Evolutionary conservation across 352 stramenopile genomes (phyloP).

Genomic region (Phytophthora fragariaefolia): DNA sequence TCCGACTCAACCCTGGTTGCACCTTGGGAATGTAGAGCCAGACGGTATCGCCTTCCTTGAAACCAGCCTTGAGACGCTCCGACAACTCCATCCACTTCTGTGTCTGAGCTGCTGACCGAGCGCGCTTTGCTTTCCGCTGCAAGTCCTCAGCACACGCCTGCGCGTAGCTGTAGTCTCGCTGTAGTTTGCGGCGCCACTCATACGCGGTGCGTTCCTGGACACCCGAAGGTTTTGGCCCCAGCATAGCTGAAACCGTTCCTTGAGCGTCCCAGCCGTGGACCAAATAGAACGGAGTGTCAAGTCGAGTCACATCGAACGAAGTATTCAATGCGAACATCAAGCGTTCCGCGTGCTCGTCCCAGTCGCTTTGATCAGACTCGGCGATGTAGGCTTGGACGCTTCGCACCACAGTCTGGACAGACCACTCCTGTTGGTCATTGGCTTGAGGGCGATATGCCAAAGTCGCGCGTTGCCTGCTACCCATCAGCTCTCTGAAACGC

Average conservation of each 20-base stretch:
- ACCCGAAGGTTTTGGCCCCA: constrained; percentile 8
- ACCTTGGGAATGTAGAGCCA: constrained; percentile 16
- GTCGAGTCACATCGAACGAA: constrained; percentile 1
- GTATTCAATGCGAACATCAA: constrained; percentile 16
- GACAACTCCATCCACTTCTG: constrained; percentile 14
- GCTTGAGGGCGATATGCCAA: constrained; percentile 14
- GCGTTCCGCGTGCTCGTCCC: no score
- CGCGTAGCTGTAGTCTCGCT: constrained; percentile 9
- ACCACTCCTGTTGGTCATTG: constrained; percentile 10
- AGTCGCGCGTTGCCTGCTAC: constrained; percentile 6
- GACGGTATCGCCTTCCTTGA: background rate
- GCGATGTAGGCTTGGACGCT: constrained; percentile 5
- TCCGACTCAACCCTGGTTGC: constrained; percentile 2
- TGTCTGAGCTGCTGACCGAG: background rate
- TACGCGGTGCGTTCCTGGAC: constrained; percentile 3
- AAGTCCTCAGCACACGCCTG: constrained; percentile 7
- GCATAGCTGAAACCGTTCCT: background rate
- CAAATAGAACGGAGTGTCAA: constrained; percentile 17
- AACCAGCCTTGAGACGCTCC: constrained; percentile 10
- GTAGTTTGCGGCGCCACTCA: constrained; percentile 11
- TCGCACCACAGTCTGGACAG: constrained; percentile 8
- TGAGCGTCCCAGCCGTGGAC: constrained; percentile 8
- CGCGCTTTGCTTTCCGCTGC: constrained; percentile 9
- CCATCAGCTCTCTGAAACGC: constrained; percentile 8
- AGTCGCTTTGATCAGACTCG: constrained; percentile 13